Evolutionary conservation across 83 land plant genomes (phyloP), one percentile per base, ranked within the genome.

Genomic region (Thuja plicata): DNA sequence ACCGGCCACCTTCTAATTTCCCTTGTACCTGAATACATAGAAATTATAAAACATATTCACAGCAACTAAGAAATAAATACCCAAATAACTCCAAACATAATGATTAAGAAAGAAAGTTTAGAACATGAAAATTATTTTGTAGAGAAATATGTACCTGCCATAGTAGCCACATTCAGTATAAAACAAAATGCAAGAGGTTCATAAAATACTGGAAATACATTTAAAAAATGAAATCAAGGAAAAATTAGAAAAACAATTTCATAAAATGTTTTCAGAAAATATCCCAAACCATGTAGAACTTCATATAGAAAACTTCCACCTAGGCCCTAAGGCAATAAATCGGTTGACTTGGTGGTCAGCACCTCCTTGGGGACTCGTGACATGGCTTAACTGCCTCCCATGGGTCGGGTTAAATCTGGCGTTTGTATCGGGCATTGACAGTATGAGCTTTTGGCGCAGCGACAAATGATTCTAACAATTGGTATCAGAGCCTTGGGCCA

Each of bases 1-100:
- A 89, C 71, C 96, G 99, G 71, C 99, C 99, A 79, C 98, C 99
- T 93, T 97, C 99, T 84, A 98, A 88, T 91, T 96, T 96, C 88
- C 98, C 99, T 91, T 97, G 96, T 54, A 98, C 91, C 99, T 98
- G 91, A 83, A 24, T 45, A n/a, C 85, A 45, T n/a, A 48, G 17
- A 46, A 52, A n/a, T 83, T 48, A 80, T 8, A 43, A 46, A 21
- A n/a, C 34, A 83, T 7, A 83, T 40, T 83, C 55, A 46, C 52
- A 45, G 45, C 30, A 82, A 48, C 55, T 52, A 15, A 52, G 13
- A 13, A 74, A 12, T 27, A 27, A 41, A 80, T 19, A 27, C 48
- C 27, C 48, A 80, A 45, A 83, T 12, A n/a, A 83, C 52, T 46
- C 34, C 48, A 30, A n/a, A 83, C 15, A 83, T 83, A 12, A 45